Conservation (phyloP, 139 green algal species). For the Auxenochlorella protothecoides region DNA sequence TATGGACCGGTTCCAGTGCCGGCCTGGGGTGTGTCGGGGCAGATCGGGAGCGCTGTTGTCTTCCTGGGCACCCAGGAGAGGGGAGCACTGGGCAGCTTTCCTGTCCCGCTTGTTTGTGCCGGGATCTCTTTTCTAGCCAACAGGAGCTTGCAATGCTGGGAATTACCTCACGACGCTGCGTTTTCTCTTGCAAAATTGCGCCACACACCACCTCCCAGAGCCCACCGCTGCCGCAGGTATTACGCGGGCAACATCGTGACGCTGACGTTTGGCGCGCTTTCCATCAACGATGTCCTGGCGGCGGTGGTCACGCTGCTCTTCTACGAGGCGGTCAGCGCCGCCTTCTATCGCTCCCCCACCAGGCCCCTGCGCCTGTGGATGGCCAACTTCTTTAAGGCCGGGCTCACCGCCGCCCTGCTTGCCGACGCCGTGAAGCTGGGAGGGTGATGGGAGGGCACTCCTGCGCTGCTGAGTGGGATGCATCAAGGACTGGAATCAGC, state of each 20-base stretch:
- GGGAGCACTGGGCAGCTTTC: too few species aligned
- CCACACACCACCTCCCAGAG: too few species aligned
- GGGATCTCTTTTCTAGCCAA: too few species aligned
- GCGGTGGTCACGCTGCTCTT: conserved; percentile 44
- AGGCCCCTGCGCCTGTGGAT: conserved; percentile 26
- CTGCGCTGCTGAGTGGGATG: background rate
- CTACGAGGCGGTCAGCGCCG: conserved; percentile 30
- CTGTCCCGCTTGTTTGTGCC: too few species aligned
- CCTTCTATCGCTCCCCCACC: conserved; percentile 22
- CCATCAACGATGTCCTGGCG: conserved; percentile 60
- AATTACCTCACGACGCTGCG: too few species aligned
- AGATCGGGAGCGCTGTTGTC: too few species aligned
- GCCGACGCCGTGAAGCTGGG: conserved; percentile 55
- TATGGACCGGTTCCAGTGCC: too few species aligned
- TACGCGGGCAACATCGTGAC: conserved; percentile 45
- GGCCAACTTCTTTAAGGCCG: conserved; percentile 55
- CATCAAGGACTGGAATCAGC: background rate
- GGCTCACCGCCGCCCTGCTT: conserved; percentile 36
- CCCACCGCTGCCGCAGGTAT: too few species aligned
- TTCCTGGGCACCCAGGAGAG: too few species aligned
- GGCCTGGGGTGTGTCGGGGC: too few species aligned
- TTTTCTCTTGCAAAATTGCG: too few species aligned
- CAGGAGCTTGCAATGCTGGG: too few species aligned
- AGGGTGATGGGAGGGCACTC: conserved; percentile 6
- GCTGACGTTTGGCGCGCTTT: conserved; percentile 52